A percentile compares a stretch with the other conserved stretches of the same genome.
Conservation (phyloP, 208 protist species). For the Angomonas desouzai region DNA sequence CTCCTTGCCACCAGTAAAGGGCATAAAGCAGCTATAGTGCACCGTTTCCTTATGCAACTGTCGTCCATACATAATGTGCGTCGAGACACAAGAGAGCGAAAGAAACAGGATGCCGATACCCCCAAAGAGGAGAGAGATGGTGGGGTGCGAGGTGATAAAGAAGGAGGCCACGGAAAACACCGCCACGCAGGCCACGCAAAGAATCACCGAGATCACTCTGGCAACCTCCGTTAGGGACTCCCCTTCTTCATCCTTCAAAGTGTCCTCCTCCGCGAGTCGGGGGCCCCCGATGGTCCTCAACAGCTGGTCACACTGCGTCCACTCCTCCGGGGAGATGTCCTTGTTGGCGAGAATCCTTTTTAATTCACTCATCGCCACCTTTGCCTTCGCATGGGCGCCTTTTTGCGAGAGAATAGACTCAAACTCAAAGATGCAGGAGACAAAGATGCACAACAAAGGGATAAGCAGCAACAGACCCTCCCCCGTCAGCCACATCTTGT, state of each 20-base stretch:
- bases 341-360: conserved; percentile 9
- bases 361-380: conserved; percentile 16
- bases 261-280: background rate
- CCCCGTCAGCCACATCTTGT: conserved; percentile 33
- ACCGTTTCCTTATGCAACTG: conserved; percentile 43
- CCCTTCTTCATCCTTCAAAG: background rate
- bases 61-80: conserved; percentile 59
- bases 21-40: conserved; percentile 65
- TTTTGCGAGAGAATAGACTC: conserved; percentile 21
- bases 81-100: conserved; percentile 52
- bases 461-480: conserved; percentile 43
- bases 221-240: background rate
- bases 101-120: conserved; percentile 57
- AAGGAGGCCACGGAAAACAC: conserved; percentile 2
- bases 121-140: conserved; percentile 37
- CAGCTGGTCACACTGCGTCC: background rate
- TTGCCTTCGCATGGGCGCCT: conserved; percentile 18
- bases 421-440: conserved; percentile 43
- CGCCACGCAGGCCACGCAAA: background rate
- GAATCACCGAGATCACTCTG: background rate
- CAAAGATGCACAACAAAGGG: conserved; percentile 46
- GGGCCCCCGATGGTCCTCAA: background rate
- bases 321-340: background rate
- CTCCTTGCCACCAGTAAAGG: conserved; percentile 48
- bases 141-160: conserved; percentile 14